phyloP scores from a whole-genome alignment of 306 rosid species.

The Rubus idaeus region DNA sequence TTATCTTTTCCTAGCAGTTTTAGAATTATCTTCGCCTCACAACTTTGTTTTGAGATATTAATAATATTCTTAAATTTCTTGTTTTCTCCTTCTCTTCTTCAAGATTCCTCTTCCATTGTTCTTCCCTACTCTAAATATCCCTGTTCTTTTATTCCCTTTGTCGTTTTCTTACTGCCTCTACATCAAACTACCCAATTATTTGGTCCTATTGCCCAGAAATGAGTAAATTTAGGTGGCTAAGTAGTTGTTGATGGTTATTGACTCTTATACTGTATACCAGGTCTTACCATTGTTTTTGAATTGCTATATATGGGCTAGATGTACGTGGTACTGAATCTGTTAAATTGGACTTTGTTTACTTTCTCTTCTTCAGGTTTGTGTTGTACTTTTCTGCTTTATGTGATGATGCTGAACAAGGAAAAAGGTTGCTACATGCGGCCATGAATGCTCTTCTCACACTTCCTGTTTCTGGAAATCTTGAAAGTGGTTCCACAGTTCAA shows the following conservation, averaged over 20 bases:
- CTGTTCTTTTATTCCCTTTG: background rate
- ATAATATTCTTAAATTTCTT: background rate
- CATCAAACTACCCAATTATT: background rate
- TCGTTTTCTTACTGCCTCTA: background rate
- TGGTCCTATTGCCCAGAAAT: background rate
- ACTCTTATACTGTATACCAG: background rate
- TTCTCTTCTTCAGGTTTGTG: slow-evolving; percentile 55
- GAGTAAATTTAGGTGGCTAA: background rate
- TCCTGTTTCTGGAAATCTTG: slow-evolving; percentile 49
- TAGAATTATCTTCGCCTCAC: background rate
- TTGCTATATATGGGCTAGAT: background rate
- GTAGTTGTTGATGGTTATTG: background rate
- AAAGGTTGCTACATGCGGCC: slow-evolving; percentile 57
- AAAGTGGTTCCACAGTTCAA: slow-evolving; percentile 43
- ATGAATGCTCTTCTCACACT: slow-evolving; percentile 53
- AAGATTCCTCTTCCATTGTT: background rate
- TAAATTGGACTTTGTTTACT: slow-evolving; percentile 31
- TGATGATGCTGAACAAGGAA: slow-evolving; percentile 64
- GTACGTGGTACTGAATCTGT: slow-evolving; percentile 8
- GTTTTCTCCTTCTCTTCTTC: background rate
- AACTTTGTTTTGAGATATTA: too few species aligned
- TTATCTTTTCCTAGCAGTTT: too few species aligned
- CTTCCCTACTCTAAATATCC: background rate
- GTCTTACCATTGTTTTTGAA: background rate
- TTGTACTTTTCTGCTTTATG: slow-evolving; percentile 74